Conservation (phyloP, 139 green algal species). For the Picochlorum costavermella region DNA sequence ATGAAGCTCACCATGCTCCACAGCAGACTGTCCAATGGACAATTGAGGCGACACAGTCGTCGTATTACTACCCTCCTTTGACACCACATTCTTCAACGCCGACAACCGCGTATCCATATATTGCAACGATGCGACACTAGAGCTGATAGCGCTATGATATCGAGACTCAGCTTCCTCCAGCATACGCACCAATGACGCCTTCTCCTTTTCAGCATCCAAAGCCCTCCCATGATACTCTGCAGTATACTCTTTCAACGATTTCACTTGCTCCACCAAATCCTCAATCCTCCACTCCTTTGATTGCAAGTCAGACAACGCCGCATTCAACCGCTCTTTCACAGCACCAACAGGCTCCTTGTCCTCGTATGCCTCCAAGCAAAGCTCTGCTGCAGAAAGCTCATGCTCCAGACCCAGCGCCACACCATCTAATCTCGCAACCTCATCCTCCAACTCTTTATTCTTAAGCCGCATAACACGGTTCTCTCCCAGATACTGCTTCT, state of each 20-base stretch:
- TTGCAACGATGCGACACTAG: neutral
- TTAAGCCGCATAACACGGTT: neutral
- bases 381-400: constrained; percentile 20
- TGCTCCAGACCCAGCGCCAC: constrained; percentile 17
- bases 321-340: neutral
- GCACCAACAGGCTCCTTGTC: neutral
- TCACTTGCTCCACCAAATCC: constrained; percentile 7
- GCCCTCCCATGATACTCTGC: neutral
- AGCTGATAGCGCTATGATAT: neutral
- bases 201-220: neutral
- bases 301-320: constrained; percentile 5
- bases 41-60: neutral
- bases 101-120: neutral
- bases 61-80: neutral
- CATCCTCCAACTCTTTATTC: constrained; percentile 1
- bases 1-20: neutral
- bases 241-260: constrained; percentile 1
- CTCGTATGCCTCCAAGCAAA: neutral
- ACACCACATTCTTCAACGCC: constrained; percentile 1
- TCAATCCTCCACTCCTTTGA: constrained; percentile 21
- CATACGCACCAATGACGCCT: neutral
- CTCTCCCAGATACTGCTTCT: neutral
- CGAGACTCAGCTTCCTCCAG: neutral
- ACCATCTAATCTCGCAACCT: neutral
- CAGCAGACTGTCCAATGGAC: neutral